Evolutionary conservation across 805 yeast genomes (phyloP), one percentile per base, ranked within the genome.

Genomic region (Ogataea methanolica): DNA sequence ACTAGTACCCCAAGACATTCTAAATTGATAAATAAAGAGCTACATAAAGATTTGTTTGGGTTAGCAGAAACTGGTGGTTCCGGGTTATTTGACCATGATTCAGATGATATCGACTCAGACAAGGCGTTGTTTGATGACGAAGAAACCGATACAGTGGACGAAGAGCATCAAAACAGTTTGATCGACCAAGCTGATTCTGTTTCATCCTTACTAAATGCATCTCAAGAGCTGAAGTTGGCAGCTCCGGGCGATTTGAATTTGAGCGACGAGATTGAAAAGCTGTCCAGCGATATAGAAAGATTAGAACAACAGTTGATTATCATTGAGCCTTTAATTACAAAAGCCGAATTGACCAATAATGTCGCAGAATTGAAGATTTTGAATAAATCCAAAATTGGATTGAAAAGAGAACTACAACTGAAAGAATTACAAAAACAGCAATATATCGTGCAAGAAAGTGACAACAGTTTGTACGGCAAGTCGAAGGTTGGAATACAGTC

Each of bases 341-440:
- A 92, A 60, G 96, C 97, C 0, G 96, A 88, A 57, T 68, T 92
- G 33, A 88, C 95, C 0, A 86, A 88, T 61, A 87, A 87, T 61
- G 66, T 76, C 6, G 74, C 80, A 5, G 94, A 90, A 59, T 67
- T 86, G 42, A 76, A 82, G 47, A 74, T 90, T 41, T 66, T 92
- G 53, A 71, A 70, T 43, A 85, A 83, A 57, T 89, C 97, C 0
- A 78, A 79, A 42, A 55, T 75, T 15, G 80, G 88, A 47, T 72
- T 89, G 47, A 78, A 77, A 34, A 72, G 85, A 50, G 97, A 91
- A 58, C 74, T 89, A n/a, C 79, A 79, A 42, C 62, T 81, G 2
- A 86, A 85, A 54, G 91, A 87, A 57, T 68, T 86, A 34, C 85
- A 85, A 51, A 79, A 79, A 50, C 96, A 88, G 53, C 96, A 88